phyloP scores from a whole-genome alignment of 2,329 filamentous ascomycete species.

The Nothophaeocryptopus gaeumannii region DNA sequence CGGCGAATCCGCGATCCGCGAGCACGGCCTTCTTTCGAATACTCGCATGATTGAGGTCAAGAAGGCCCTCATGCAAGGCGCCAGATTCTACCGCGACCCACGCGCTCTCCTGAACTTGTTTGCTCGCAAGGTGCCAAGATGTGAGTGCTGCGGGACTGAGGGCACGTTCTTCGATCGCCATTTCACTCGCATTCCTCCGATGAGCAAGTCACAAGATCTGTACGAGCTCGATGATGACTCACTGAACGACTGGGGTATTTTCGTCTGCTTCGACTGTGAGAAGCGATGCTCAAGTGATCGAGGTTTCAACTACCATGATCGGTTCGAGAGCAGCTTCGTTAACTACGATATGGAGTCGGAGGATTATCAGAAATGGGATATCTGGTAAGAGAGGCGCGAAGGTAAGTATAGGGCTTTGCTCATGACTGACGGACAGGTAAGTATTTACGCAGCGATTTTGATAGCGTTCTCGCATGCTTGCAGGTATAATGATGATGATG shows the following conservation, averaged over 20 bases:
- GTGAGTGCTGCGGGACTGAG: constrained; percentile 3
- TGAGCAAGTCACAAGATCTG: constrained; percentile 1
- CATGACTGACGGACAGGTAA: neutral
- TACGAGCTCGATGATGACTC: constrained; percentile 6
- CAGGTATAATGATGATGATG: neutral
- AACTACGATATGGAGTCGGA: neutral
- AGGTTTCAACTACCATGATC: no score
- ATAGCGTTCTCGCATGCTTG: constrained; percentile 1
- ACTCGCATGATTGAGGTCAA: constrained; percentile 15
- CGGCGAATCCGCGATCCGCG: constrained; percentile 10
- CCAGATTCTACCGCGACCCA: constrained; percentile 12
- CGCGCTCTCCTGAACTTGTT: constrained; percentile 13
- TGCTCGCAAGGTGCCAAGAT: constrained; percentile 9
- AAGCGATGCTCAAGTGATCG: neutral
- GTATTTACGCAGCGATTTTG: neutral
- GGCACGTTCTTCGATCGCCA: constrained; percentile 10
- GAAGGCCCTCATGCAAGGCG: constrained; percentile 1
- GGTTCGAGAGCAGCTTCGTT: neutral
- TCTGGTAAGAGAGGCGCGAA: neutral
- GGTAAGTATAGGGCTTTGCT: no score
- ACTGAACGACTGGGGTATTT: constrained; percentile 13
- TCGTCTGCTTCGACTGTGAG: constrained; percentile 11
- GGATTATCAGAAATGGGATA: neutral
- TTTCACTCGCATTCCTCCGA: constrained; percentile 3
- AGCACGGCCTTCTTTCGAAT: constrained; percentile 5